Evolutionary conservation across 2,329 filamentous ascomycete genomes (phyloP).

Genomic region (Fusarium sp.): DNA sequence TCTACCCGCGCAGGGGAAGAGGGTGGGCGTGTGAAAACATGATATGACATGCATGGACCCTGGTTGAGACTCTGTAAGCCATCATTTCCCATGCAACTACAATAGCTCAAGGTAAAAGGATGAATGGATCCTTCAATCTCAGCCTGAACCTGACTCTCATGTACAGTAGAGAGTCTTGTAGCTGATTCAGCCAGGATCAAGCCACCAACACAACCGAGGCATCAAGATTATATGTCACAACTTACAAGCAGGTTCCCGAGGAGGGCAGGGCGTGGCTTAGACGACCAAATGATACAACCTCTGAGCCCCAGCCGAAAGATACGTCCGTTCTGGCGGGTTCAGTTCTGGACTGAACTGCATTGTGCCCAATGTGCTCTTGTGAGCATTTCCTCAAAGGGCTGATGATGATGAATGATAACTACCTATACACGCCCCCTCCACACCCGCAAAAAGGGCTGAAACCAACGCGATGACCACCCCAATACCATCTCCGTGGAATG

Average conservation of each 20-base stretch:
- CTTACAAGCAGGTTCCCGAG: constrained; percentile 4
- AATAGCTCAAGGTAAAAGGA: constrained; percentile 21
- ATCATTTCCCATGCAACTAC: constrained; percentile 37
- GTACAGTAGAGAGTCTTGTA: not conserved
- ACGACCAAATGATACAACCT: not conserved
- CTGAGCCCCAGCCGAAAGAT: constrained; percentile 20
- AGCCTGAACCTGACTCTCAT: not conserved
- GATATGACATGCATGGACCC: constrained; percentile 36
- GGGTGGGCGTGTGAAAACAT: constrained; percentile 8
- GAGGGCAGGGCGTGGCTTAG: constrained; percentile 15
- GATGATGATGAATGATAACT: not conserved
- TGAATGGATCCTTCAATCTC: constrained; percentile 8
- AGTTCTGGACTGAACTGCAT: not conserved
- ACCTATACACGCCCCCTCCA: constrained; percentile 17
- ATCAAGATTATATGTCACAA: constrained; percentile 3
- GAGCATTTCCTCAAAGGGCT: constrained; percentile 2
- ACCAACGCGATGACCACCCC: constrained; percentile 32
- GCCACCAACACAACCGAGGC: constrained; percentile 16
- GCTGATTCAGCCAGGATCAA: constrained; percentile 2
- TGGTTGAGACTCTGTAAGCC: constrained; percentile 30
- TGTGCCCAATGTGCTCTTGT: constrained; percentile 6
- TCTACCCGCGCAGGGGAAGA: constrained; percentile 22
- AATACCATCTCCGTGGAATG: constrained; percentile 43
- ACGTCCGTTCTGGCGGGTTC: constrained; percentile 1
- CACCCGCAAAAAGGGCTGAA: constrained; percentile 17